Evolutionary conservation across 768 basidiomycete species (phyloP).

Genomic region (Xerocomus potaroensis): DNA sequence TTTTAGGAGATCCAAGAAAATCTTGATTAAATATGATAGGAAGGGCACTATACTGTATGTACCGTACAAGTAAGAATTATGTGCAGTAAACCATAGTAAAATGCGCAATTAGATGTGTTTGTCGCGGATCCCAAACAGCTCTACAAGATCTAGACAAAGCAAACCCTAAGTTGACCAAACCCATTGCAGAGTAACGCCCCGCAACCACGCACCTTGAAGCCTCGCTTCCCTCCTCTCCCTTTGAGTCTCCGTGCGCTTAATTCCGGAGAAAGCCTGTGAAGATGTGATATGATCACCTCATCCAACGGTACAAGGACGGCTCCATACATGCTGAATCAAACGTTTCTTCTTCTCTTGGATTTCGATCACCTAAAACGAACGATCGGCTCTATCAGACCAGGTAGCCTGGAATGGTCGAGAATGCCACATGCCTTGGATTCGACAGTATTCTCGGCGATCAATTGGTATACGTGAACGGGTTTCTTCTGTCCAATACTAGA

Average conservation of each 20-base stretch:
- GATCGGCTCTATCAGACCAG: not conserved
- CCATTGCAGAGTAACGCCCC: no score
- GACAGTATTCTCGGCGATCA: slow-evolving; percentile 86
- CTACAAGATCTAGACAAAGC: slow-evolving; percentile 50
- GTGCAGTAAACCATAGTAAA: not conserved
- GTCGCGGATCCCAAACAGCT: slow-evolving; percentile 47
- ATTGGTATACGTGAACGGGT: slow-evolving; percentile 80
- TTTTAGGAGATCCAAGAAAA: not conserved
- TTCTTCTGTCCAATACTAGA: slow-evolving; percentile 75
- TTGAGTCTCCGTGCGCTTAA: slow-evolving; percentile 68
- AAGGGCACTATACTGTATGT: slow-evolving; percentile 13
- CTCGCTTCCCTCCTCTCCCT: slow-evolving; percentile 77
- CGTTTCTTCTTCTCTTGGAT: slow-evolving; percentile 85
- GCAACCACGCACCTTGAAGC: slow-evolving; percentile 56
- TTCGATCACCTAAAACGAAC: slow-evolving; percentile 55
- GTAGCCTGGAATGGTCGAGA: not conserved
- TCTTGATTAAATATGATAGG: slow-evolving; percentile 1
- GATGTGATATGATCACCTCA: not conserved
- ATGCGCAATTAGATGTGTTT: slow-evolving; percentile 8
- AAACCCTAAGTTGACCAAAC: no score
- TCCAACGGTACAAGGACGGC: not conserved
- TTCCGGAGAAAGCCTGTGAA: slow-evolving; percentile 78
- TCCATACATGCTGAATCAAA: slow-evolving; percentile 65
- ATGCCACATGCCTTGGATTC: slow-evolving; percentile 66
- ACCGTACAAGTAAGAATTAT: slow-evolving; percentile 1